Conservation (phyloP, 352 stramenopile genomes). For the Globisporangium spinosum region DNA sequence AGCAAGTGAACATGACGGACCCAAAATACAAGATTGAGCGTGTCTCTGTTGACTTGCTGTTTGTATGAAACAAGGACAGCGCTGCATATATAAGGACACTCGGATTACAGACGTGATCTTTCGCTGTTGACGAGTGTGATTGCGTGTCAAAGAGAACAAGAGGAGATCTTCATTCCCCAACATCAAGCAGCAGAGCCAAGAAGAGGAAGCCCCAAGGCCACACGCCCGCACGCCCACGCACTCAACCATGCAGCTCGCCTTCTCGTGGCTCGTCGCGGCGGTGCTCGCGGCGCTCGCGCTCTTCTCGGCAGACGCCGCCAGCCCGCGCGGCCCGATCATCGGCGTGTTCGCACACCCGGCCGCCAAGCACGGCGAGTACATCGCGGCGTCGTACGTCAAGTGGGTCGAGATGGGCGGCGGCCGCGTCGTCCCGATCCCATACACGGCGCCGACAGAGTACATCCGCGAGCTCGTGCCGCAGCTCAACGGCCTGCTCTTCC, state of each 20-base stretch:
- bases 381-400: conserved; percentile 31
- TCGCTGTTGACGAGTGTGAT: not conserved
- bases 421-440: not conserved
- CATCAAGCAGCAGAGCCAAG: not conserved
- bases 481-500: not conserved
- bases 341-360: conserved; percentile 18
- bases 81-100: no score
- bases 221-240: no score
- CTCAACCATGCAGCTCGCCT: not conserved
- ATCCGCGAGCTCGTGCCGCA: not conserved
- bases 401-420: not conserved
- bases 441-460: not conserved
- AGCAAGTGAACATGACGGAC: no score
- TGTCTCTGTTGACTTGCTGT: no score
- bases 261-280: not conserved
- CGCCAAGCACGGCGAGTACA: conserved; percentile 65
- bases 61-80: no score
- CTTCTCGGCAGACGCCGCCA: not conserved
- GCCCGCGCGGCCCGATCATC: not conserved
- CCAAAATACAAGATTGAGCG: no score
- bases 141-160: not conserved
- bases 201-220: not conserved
- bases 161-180: not conserved
- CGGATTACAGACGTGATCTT: not conserved
- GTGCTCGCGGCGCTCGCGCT: not conserved